Evolutionary conservation across 352 stramenopile genomes (phyloP).

Genomic region (Phytopythium aichiense): DNA sequence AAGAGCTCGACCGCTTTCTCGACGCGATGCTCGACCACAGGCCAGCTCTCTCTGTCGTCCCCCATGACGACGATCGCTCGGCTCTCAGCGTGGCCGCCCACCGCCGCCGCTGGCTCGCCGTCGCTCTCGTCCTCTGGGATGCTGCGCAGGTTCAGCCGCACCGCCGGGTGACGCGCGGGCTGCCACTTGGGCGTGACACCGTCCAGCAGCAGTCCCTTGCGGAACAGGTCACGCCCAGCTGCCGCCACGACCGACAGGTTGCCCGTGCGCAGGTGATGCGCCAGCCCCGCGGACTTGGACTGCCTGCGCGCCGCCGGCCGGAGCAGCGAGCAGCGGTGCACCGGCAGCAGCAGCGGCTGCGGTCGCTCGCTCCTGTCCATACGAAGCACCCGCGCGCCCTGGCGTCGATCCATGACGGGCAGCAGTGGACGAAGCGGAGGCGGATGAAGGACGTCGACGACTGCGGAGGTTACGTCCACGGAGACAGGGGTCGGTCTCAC

Average conservation of each 20-base stretch:
- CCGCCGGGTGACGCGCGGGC: constrained; percentile 27
- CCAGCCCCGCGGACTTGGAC: not conserved
- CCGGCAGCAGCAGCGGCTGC: constrained; percentile 3
- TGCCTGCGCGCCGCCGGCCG: not conserved
- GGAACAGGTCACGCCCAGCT: constrained; percentile 62
- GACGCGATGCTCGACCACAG: constrained; percentile 31
- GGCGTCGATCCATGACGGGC: not conserved
- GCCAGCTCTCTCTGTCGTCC: constrained; percentile 27
- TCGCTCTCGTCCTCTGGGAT: constrained; percentile 44
- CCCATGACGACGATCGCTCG: constrained; percentile 53
- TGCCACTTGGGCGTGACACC: constrained; percentile 37
- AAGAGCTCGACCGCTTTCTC: constrained; percentile 46
- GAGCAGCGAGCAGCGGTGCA: not conserved
- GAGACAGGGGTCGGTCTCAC: not conserved
- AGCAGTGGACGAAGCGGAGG: constrained; percentile 2
- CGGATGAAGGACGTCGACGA: not conserved
- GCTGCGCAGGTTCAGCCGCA: constrained; percentile 35
- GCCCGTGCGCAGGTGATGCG: not conserved
- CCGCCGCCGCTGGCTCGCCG: not conserved
- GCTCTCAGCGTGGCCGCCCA: constrained; percentile 15
- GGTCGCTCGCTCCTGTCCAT: not conserved
- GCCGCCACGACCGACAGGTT: constrained; percentile 35
- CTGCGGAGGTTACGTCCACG: constrained; percentile 3
- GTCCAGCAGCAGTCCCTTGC: constrained; percentile 48
- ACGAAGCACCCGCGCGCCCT: not conserved